These are phyloP conservation scores for Symmetrospora coprosmae DNA, from an alignment of 768 basidiomycete species.

Conservation along the genomic window DNA sequence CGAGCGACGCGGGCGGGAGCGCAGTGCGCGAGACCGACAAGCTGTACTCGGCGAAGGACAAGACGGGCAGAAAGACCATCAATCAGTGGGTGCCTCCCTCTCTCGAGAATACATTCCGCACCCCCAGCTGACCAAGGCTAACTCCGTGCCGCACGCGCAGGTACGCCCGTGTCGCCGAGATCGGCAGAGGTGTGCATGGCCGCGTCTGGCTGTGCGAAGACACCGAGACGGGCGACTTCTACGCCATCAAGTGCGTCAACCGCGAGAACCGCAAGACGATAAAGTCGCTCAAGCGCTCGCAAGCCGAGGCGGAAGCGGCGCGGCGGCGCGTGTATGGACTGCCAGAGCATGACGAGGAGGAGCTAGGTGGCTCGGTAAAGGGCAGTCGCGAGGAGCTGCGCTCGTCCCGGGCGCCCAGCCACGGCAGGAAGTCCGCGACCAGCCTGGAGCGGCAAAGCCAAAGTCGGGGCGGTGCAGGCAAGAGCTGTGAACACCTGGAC, in stretches of 20 bases:
- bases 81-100: conserved; percentile 56
- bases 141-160: not conserved
- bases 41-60: conserved; percentile 23
- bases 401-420: not conserved
- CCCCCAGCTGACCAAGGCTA: not conserved
- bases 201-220: conserved; percentile 61
- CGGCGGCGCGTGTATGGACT: not conserved
- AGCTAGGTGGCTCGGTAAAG: not conserved
- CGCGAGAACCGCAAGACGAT: conserved; percentile 25
- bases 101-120: not conserved
- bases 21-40: conserved; percentile 20
- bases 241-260: conserved; percentile 27
- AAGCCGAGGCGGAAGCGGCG: conserved; percentile 8
- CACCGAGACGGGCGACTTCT: conserved; percentile 34
- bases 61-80: conserved; percentile 40
- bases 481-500: too few species aligned
- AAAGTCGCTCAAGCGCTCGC: conserved; percentile 31
- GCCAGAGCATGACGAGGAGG: conserved; percentile 21
- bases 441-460: too few species aligned
- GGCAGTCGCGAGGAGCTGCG: conserved; percentile 22
- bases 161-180: conserved; percentile 49
- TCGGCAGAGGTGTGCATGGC: conserved; percentile 82
- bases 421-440: too few species aligned
- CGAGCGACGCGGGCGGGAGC: conserved; percentile 1
- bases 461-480: too few species aligned